Evolutionary conservation across 106 monocot species (phyloP).

Genomic region (Cymbidium sinense): DNA sequence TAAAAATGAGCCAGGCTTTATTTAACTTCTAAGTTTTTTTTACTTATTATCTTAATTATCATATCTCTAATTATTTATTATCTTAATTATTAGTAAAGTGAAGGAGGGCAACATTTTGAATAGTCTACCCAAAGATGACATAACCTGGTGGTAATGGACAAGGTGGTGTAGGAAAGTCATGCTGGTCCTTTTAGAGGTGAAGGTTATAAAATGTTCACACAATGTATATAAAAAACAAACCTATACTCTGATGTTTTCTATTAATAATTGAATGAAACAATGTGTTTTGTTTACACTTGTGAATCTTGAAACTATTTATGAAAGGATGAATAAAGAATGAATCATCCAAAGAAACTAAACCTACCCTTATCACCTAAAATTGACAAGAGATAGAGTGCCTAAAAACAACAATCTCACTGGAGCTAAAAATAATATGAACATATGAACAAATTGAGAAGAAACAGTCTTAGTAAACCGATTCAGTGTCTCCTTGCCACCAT

Average conservation of each 20-base stretch:
- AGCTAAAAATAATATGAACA: conserved; percentile 36
- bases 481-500: conserved; percentile 47
- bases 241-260: neutral
- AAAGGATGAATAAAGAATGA: conserved; percentile 30
- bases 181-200: no score
- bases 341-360: neutral
- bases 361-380: neutral
- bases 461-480: conserved; percentile 27
- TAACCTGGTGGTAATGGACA: no score
- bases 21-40: no score
- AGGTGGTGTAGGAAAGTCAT: no score
- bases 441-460: conserved; percentile 28
- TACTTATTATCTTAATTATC: no score
- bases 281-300: neutral
- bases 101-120: no score
- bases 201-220: no score
- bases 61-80: no score
- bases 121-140: no score
- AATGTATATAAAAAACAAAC: neutral
- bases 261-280: conserved; percentile 6
- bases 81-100: no score
- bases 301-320: neutral
- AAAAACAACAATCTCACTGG: conserved; percentile 39
- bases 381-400: conserved; percentile 33
- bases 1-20: no score